Evolutionary conservation across 139 green algal genomes (phyloP), one percentile per base, ranked within the genome.

Genomic region (Mesostigma viride): DNA sequence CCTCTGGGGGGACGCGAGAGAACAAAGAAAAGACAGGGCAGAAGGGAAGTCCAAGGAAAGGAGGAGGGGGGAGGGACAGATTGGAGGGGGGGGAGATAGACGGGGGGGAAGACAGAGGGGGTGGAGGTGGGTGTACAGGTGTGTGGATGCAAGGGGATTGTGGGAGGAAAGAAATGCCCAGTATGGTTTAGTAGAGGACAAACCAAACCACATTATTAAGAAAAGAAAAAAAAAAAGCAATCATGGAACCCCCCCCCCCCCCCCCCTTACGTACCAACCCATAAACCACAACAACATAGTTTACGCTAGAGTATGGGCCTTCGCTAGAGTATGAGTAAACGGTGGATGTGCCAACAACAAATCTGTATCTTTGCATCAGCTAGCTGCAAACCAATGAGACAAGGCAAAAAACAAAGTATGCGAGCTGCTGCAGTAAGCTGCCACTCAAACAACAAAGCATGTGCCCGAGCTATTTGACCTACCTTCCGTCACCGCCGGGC

Each of bases 401-500:
- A n/a, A n/a, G n/a, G n/a, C n/a, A n/a, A n/a, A n/a, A n/a, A n/a
- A n/a, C n/a, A n/a, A n/a, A 51, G 40, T 24, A 14, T 8, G 40
- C 40, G 14, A 8, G 11, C 40, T 14, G 40, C 40, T 51, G 40
- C 11, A 24, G 11, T 14, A 51, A 24, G 40, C 40, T 14, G 11
- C 8, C 11, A 14, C 40, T 51, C 40, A 51, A 51, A 14, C 11
- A 51, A 14, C 40, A 51, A 11, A 53, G 11, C 44, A 17, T 17
- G 11, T 17, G 17, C 14, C 44, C 14, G 11, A 11, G 17, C 14
- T 11, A 17, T 24, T 11, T 67, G 22, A 26, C 36, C 27, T 65
- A 76, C 70, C 70, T 69, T 76, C 64, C 22, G 65, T 76, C 26
- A 70, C 61, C 27, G 22, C 56, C 14, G 67, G 44, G 24, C 60